These are phyloP conservation scores for Aspergillus tamarii DNA, from an alignment of 2,329 filamentous ascomycete species.

Conservation along the genomic window DNA sequence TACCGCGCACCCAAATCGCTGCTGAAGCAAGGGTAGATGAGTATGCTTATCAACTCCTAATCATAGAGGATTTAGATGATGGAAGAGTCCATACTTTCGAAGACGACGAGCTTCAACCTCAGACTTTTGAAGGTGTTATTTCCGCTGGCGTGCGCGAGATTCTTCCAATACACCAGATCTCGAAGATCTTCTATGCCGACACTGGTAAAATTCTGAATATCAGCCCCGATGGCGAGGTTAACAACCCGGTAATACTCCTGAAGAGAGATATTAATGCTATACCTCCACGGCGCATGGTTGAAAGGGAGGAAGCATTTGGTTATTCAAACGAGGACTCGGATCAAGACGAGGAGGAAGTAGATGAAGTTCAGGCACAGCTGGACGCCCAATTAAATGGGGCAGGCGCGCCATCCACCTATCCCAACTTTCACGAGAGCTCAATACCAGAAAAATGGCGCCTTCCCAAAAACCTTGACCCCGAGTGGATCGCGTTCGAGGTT, in stretches of 20 bases:
- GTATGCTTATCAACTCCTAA: constrained; percentile 78
- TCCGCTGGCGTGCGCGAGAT: constrained; percentile 68
- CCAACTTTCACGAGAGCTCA: constrained; percentile 33
- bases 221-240: constrained; percentile 66
- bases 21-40: constrained; percentile 57
- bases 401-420: background rate
- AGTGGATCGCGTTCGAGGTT: constrained; percentile 91
- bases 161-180: constrained; percentile 73
- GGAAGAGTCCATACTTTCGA: constrained; percentile 69
- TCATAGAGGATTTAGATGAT: constrained; percentile 81
- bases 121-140: constrained; percentile 62
- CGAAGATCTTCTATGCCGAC: constrained; percentile 92
- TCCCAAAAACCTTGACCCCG: constrained; percentile 76
- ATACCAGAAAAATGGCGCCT: constrained; percentile 59
- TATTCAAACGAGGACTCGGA: constrained; percentile 31
- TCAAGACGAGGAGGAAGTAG: constrained; percentile 38
- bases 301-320: constrained; percentile 45
- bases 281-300: constrained; percentile 63
- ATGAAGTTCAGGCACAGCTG: constrained; percentile 45
- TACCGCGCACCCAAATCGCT: constrained; percentile 30
- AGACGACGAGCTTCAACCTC: constrained; percentile 59
- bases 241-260: constrained; percentile 73
- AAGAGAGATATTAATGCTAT: constrained; percentile 71
- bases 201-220: constrained; percentile 90
- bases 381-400: constrained; percentile 41